Percentiles rank a stretch among this genome's conserved stretches.
phyloP scores from a whole-genome alignment of 2,329 filamentous ascomycete species.

The Arthrocladium fulminans region DNA sequence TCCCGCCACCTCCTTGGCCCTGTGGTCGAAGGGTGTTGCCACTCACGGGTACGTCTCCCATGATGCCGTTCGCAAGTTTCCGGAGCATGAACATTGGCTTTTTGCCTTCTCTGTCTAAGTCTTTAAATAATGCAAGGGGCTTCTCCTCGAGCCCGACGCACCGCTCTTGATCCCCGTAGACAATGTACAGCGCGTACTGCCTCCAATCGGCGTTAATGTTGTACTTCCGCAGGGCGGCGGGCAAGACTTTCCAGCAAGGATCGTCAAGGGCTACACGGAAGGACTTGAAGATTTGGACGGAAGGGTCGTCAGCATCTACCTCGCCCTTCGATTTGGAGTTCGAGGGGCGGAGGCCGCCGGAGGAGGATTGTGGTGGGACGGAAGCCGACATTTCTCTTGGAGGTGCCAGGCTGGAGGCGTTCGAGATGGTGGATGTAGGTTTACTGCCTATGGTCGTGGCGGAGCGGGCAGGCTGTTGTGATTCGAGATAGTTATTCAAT shows the following conservation, averaged over 20 bases:
- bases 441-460: constrained; percentile 19
- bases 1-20: not conserved
- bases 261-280: constrained; percentile 98
- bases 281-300: constrained; percentile 95
- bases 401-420: constrained; percentile 20
- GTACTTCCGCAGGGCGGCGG: constrained; percentile 92
- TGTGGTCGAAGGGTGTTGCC: not conserved
- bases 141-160: constrained; percentile 88
- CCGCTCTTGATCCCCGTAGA: constrained; percentile 95
- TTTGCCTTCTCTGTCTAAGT: constrained; percentile 89
- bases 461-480: constrained; percentile 9
- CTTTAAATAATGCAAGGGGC: constrained; percentile 91
- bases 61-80: constrained; percentile 41
- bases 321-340: constrained; percentile 3
- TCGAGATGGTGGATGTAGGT: constrained; percentile 17
- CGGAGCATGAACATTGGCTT: constrained; percentile 99
- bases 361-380: constrained; percentile 16
- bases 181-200: constrained; percentile 95
- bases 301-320: constrained; percentile 28
- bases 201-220: constrained; percentile 97
- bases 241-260: constrained; percentile 92
- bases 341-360: not conserved
- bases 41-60: not conserved
- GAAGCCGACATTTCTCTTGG: constrained; percentile 19
- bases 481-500: not conserved